Evolutionary conservation across 1,284 basidiomycete species (phyloP).

Genomic region (Moesziomyces parantarcticus): DNA sequence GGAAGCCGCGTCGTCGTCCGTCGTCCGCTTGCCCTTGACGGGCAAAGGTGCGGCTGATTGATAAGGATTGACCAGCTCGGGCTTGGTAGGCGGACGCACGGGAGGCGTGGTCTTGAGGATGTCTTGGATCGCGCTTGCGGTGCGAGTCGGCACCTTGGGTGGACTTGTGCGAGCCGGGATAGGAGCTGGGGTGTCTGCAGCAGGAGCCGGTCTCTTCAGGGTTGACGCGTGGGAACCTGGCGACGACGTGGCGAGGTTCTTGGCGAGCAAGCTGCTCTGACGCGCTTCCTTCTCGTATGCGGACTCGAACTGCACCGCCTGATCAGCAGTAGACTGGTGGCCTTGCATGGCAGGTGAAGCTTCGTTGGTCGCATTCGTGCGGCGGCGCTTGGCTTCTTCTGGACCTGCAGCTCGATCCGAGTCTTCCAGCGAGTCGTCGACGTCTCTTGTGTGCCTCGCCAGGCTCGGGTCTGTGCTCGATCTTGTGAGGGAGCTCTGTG

Average conservation of each 20-base stretch:
- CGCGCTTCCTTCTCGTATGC: conserved; percentile 26
- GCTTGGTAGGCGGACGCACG: conserved; percentile 40
- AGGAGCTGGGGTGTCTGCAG: conserved; percentile 10
- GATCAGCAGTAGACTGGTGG: conserved; percentile 1
- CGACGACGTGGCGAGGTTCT: conserved; percentile 16
- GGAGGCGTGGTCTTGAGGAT: conserved; percentile 54
- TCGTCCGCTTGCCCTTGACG: conserved; percentile 18
- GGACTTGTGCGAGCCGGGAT: conserved; percentile 11
- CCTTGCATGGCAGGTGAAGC: neutral
- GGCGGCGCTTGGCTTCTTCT: conserved; percentile 43
- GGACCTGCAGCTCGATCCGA: conserved; percentile 15
- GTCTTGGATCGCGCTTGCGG: conserved; percentile 52
- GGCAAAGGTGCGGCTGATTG: conserved; percentile 41
- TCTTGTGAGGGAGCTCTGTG: conserved; percentile 17
- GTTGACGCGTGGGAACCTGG: conserved; percentile 2
- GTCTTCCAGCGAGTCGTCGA: conserved; percentile 19
- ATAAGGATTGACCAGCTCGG: conserved; percentile 62
- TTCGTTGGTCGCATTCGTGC: conserved; percentile 10
- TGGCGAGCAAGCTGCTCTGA: conserved; percentile 42
- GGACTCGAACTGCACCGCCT: conserved; percentile 33
- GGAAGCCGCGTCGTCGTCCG: neutral
- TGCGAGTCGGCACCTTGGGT: conserved; percentile 37
- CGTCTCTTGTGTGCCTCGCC: conserved; percentile 10
- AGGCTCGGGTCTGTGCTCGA: conserved; percentile 43
- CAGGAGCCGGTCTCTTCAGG: conserved; percentile 38